Base-by-base conservation (phyloP, 257 asterid species). In the Capsicum baccatum region DNA sequence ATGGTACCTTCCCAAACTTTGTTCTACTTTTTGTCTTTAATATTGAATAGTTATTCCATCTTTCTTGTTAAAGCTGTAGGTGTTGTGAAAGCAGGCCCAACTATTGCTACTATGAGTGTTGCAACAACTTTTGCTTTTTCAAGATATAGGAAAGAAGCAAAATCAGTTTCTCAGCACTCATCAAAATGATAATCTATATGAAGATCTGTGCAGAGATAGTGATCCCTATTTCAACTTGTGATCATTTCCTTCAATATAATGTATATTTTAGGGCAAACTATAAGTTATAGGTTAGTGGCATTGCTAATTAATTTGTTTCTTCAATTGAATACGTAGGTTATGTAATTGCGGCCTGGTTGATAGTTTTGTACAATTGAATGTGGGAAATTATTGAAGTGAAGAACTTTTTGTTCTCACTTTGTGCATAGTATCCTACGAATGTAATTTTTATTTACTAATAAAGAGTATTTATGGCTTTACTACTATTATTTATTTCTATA, bases 1-100 rank as follows among this genome's bases (percentile, higher is more conserved):
- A 1, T 26, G 33, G 33, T 26, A 26, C 33, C 33, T 26, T 26
- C 33, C 33, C 33, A 26, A 26, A 26, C 33, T 26, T 26, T 26
- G 33, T 26, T 26, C 33, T 26, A 26, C 33, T 26, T 26, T 26
- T 1, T 26, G 33, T 26, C 33, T 26, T 26, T 26, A 26, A 26
- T 26, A 2, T 26, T 26, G 2, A 26, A 26, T 26, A 26, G 33
- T 26, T 26, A 26, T 26, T 26, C 33, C 2, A 26, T 0, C 33
- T 26, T 1, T 26, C 2, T 26, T 26, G 33, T 26, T 26, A 26
- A 26, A 26, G 2, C 0, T 26, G 2, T 26, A 26, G 33, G 33
- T 1, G 33, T 98, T 16, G 92, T 83, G 19, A 96, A 96, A 92
- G 35, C 93, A 7, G 94, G 97, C 2, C 93, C 93, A 2, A 97